phyloP scores from a whole-genome alignment of 2,329 filamentous ascomycete species.

The Venturia asperata region DNA sequence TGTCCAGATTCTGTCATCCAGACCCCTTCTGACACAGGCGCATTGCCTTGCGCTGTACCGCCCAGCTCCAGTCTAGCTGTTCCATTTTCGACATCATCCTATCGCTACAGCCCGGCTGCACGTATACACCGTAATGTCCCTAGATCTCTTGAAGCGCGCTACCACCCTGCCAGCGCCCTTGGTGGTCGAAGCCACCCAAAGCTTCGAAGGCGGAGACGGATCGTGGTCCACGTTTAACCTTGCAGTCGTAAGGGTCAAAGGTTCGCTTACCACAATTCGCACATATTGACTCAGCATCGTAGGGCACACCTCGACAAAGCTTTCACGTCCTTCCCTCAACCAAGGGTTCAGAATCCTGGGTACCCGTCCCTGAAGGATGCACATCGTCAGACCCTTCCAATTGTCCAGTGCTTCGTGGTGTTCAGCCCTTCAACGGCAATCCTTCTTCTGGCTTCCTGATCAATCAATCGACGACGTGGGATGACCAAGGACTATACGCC shows the following conservation, averaged over 20 bases:
- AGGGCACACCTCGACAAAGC: conserved; percentile 26
- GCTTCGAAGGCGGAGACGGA: conserved; percentile 29
- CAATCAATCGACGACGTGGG: conserved; percentile 31
- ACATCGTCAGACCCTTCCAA: conserved; percentile 22
- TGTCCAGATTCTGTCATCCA: too few relatives aligned
- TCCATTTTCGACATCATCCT: not conserved
- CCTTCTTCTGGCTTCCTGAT: conserved; percentile 25
- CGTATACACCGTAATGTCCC: not conserved
- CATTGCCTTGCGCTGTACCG: not conserved
- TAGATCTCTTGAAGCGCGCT: conserved; percentile 8
- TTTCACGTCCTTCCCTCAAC: conserved; percentile 29
- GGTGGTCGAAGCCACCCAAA: conserved; percentile 14
- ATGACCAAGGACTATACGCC: conserved; percentile 29
- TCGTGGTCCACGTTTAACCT: conserved; percentile 31
- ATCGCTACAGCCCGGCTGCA: not conserved
- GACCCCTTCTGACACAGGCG: not conserved
- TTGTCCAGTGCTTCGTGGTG: conserved; percentile 30
- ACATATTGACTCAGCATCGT: not conserved
- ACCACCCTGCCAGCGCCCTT: conserved; percentile 18
- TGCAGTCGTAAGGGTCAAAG: conserved; percentile 22
- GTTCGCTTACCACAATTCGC: not conserved
- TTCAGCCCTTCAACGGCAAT: conserved; percentile 25
- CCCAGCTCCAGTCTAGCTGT: not conserved
- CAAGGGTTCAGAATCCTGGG: conserved; percentile 31
- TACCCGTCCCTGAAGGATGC: conserved; percentile 32